Evolutionary conservation across 169 alveolate genomes (phyloP).

Genomic region (Perkinsus olseni): DNA sequence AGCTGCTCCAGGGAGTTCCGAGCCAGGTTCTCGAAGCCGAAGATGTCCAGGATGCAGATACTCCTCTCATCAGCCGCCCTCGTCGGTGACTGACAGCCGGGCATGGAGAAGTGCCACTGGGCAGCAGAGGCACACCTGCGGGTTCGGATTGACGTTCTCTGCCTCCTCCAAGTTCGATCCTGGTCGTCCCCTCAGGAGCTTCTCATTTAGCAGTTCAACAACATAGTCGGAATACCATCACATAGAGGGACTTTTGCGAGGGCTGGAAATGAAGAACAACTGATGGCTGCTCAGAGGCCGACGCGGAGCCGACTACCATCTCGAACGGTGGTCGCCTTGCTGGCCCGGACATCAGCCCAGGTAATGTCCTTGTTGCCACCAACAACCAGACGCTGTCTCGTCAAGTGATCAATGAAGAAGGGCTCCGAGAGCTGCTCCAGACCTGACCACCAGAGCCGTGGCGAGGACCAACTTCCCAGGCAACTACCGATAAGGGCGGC

Average conservation of each 20-base stretch:
- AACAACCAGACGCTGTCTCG: not conserved
- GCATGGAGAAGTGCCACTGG: not conserved
- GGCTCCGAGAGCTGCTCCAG: not conserved
- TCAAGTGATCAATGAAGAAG: not conserved
- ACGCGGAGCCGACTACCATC: not conserved
- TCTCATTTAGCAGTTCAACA: conserved; percentile 45
- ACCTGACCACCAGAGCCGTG: not conserved
- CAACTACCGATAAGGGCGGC: not conserved
- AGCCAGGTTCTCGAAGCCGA: conserved; percentile 69
- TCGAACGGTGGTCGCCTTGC: not conserved
- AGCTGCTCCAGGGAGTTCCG: conserved; percentile 71
- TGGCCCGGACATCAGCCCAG: not conserved
- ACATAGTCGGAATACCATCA: conserved; percentile 44
- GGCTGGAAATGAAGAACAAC: conserved; percentile 17
- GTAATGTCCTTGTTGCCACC: not conserved
- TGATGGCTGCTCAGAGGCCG: not conserved
- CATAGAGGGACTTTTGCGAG: conserved; percentile 51
- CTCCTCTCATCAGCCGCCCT: conserved; percentile 13
- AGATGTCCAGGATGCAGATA: conserved; percentile 65
- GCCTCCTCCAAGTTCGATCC: not conserved
- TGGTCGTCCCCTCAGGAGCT: no score
- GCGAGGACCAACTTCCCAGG: not conserved
- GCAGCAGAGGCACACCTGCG: not conserved
- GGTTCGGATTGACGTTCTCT: not conserved
- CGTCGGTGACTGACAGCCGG: not conserved